Base-by-base conservation (phyloP, 2,329 filamentous ascomycete species). In the Colletotrichum shisoi region DNA sequence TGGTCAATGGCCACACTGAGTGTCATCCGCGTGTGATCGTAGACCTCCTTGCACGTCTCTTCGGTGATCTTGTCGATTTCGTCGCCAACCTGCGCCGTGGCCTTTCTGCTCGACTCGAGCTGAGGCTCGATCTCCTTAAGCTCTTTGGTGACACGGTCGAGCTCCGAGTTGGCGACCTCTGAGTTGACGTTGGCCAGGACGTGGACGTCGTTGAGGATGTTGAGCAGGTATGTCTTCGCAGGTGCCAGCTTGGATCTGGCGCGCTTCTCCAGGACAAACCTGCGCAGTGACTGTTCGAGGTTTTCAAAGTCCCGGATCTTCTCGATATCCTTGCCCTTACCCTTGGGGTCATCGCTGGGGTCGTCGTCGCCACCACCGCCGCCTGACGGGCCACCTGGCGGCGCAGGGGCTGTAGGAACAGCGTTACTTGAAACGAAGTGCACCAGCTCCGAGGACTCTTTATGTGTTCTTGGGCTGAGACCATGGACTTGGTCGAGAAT, bases 371-470 rank as follows among this genome's bases (percentile, higher is more conserved):
- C 84, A 46, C 80, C 84, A 46, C 84, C 84, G 49, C 83, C 84
- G 39, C 84, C 84, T 9, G 82, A 83, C 40, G 83, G 84, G 44
- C 82, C 83, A n/a, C 85, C 82, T 3, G 84, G 81, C 17, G 86
- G 83, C 0, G 85, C 78, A 11, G 88, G 85, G 1, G 84, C 85
- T 62, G 91, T 89, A 0, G 94, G 94, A 67, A 99, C 91, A 3
- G 94, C 94, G 76, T 97, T 97, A 75, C 94, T 98, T 2, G 95
- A 98, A 3, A 99, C 95, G 72, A 99, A 99, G 76, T 99, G 95
- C 3, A 99, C 95, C 8, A 99, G 83, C 74, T 99, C 95, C 2
- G 89, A 86, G 0, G 93, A 90, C 75, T 99, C 95, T 76, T 98
- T 98, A 83, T 89, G 91, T 0, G 95, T 99, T 58, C 90, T 89